Evolutionary conservation across 129 eudicot genomes (phyloP).

Genomic region (Pittosporum tobira): DNA sequence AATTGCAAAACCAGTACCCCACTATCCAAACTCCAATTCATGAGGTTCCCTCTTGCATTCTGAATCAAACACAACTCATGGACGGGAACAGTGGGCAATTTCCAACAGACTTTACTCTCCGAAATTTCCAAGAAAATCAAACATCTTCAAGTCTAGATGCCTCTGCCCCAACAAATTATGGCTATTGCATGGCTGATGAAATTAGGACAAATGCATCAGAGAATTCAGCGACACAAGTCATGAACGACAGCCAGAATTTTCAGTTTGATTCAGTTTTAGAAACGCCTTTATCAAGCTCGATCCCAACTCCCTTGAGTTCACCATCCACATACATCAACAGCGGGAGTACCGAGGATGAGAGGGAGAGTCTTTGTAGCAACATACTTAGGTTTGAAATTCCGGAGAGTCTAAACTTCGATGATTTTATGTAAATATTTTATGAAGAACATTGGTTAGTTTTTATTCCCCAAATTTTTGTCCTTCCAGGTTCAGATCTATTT

Average conservation of each 20-base stretch:
- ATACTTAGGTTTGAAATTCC: slow-evolving; percentile 74
- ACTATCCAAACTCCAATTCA: slow-evolving; percentile 26
- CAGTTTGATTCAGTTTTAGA: slow-evolving; percentile 40
- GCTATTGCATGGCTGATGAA: slow-evolving; percentile 11
- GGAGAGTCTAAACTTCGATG: slow-evolving; percentile 65
- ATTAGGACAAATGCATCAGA: slow-evolving; percentile 27
- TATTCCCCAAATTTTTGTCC: slow-evolving; percentile 1
- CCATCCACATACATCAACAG: slow-evolving; percentile 40
- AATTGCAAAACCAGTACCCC: slow-evolving; percentile 13
- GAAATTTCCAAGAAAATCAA: slow-evolving; percentile 20
- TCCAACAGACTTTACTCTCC: slow-evolving; percentile 15
- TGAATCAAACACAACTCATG: slow-evolving; percentile 15
- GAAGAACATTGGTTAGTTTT: background rate
- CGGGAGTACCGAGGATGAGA: slow-evolving; percentile 50
- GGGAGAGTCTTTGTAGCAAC: slow-evolving; percentile 55
- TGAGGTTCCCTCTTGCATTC: no score
- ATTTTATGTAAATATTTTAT: slow-evolving; percentile 40
- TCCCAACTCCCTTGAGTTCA: slow-evolving; percentile 40
- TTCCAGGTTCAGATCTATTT: slow-evolving; percentile 11
- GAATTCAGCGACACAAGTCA: slow-evolving; percentile 26
- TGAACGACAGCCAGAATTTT: slow-evolving; percentile 35
- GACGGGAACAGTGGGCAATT: slow-evolving; percentile 20
- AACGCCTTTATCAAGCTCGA: slow-evolving; percentile 49
- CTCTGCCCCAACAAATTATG: slow-evolving; percentile 12
- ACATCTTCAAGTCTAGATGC: slow-evolving; percentile 14